Evolutionary conservation across 23 red algal genomes (phyloP), one percentile per base, ranked within the genome.

Genomic region (Cyanidiococcus yangmingshanensis): DNA sequence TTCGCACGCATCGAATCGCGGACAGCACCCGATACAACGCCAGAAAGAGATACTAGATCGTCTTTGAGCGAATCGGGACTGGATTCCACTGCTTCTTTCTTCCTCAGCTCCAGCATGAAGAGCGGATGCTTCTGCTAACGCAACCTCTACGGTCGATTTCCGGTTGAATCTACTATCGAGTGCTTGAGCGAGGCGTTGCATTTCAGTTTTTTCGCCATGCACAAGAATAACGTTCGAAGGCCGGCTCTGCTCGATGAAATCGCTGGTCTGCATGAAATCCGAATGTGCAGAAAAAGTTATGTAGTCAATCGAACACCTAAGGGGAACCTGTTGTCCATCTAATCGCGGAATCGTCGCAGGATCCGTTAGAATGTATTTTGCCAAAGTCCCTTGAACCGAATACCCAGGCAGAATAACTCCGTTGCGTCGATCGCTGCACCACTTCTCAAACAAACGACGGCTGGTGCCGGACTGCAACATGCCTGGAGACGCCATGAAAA

Each of bases 401-500:
- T 98, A 98, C 39, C 94, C 94, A 51, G 84, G 84, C 59, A 98
- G 75, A 21, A 98, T 78, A 34, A 91, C 58, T 38, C 88, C 88
- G 39, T 91, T 98, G 57, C 87, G 87, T 68, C 89, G 84, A 76
- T 85, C 90, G 7, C 82, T 89, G 68, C 94, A 98, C 94, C 94
- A 98, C 29, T 88, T 77, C 81, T 98, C 94, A 50, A 87, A 98
- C 2, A 98, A 75, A 40, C 86, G 83, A 37, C 94, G 85, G 7
- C 87, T 90, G 1, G 91, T 68, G 57, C 94, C 94, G 39, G 84
- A 87, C 76, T 98, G 94, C 39, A 98, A 54, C 94, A 98, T 98
- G 45, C 94, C 94, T 37, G 94, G 94, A 31, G 94, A 98, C 21
- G 94, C 94, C 94, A 98, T 98, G 58, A 98, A 86, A 41, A 98